Percentiles rank a stretch among this genome's conserved stretches.
phyloP scores from a whole-genome alignment of 805 yeast genomes.

The Wickerhamiella galacta region DNA sequence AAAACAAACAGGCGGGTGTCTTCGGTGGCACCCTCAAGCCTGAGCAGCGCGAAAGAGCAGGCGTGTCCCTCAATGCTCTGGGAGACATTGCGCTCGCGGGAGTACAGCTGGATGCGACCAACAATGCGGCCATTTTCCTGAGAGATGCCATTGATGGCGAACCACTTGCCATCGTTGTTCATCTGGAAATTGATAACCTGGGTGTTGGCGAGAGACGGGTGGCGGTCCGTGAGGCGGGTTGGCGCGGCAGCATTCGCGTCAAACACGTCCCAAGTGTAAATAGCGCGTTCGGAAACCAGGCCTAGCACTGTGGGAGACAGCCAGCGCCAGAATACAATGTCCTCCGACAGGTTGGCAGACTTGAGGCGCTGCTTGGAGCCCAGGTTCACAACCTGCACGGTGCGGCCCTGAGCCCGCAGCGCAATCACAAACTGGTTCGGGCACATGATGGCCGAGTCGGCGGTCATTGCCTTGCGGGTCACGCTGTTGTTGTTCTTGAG shows the following conservation, averaged over 20 bases:
- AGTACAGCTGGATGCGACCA: constrained; percentile 87
- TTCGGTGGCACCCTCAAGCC: constrained; percentile 50
- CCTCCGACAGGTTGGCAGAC: constrained; percentile 70
- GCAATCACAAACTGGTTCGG: constrained; percentile 76
- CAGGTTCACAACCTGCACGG: constrained; percentile 79
- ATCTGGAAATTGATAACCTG: constrained; percentile 86
- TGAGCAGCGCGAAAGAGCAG: constrained; percentile 66
- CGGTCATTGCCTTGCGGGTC: constrained; percentile 84
- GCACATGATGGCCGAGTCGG: constrained; percentile 95
- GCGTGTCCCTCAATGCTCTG: constrained; percentile 98
- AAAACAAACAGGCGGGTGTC: constrained; percentile 83
- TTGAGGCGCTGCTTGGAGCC: constrained; percentile 77
- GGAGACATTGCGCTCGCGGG: constrained; percentile 76
- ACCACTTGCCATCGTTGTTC: constrained; percentile 73
- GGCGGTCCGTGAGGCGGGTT: constrained; percentile 62
- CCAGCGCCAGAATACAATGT: constrained; percentile 96
- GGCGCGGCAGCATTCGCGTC: constrained; percentile 75
- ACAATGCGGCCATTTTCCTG: constrained; percentile 89
- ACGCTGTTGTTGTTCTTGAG: constrained; percentile 61
- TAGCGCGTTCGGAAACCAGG: constrained; percentile 58
- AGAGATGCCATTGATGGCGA: constrained; percentile 86
- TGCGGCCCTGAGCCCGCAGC: constrained; percentile 89
- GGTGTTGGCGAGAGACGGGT: constrained; percentile 51
- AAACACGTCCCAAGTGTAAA: constrained; percentile 70
- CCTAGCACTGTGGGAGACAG: constrained; percentile 56